Conservation (phyloP, 257 asterid genomes). For the Fraxinus anomala region DNA sequence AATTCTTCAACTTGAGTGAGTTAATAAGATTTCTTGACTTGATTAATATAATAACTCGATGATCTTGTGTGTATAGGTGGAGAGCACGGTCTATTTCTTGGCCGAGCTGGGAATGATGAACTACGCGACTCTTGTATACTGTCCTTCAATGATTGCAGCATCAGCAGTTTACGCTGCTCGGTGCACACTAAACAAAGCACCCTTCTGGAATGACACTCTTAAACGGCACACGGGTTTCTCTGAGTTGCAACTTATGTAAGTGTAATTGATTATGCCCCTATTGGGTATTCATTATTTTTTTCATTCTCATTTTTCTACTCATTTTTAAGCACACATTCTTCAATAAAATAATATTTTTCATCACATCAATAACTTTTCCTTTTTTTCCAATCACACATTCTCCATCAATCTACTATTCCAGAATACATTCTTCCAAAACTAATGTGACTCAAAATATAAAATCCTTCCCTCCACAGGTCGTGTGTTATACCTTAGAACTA, state of each 20-base stretch:
- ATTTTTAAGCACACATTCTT: too few species aligned
- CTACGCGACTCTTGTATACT: constrained; percentile 50
- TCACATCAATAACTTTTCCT: too few species aligned
- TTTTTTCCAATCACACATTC: too few species aligned
- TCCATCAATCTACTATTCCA: too few species aligned
- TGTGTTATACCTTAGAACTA: not conserved
- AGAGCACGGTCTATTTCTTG: constrained; percentile 58
- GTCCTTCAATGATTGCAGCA: constrained; percentile 92
- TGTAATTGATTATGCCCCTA: not conserved
- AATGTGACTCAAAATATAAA: too few species aligned
- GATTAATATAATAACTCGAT: not conserved
- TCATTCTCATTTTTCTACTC: too few species aligned
- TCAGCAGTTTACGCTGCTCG: constrained; percentile 87
- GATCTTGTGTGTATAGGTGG: constrained; percentile 43
- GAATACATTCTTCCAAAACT: too few species aligned
- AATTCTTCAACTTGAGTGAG: not conserved
- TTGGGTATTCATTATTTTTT: too few species aligned
- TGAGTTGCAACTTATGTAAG: constrained; percentile 64
- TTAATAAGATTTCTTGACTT: not conserved
- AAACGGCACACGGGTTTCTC: constrained; percentile 70
- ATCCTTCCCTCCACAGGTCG: not conserved
- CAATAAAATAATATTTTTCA: too few species aligned
- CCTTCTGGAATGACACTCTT: constrained; percentile 71
- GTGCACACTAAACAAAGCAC: constrained; percentile 51
- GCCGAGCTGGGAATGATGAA: constrained; percentile 92